phyloP scores from a whole-genome alignment of 1,284 basidiomycete genomes.

The Mrakiaceae sp. region DNA sequence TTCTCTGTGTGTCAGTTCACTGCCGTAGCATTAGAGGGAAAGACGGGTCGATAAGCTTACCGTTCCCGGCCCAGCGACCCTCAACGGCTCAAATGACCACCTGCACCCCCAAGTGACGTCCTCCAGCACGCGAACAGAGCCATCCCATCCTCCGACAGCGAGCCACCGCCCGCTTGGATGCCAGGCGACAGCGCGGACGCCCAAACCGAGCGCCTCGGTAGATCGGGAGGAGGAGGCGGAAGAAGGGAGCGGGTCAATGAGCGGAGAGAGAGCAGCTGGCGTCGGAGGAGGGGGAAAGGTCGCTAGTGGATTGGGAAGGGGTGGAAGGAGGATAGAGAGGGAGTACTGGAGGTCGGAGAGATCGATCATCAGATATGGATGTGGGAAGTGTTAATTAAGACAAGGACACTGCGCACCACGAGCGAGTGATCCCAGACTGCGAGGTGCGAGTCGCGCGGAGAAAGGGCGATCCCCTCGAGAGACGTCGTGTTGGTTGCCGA shows the following conservation, averaged over 20 bases:
- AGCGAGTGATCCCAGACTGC: conserved; percentile 73
- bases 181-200: conserved; percentile 63
- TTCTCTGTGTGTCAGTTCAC: conserved; percentile 36
- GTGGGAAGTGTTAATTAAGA: not conserved
- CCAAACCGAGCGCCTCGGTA: conserved; percentile 42
- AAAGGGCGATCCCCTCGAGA: conserved; percentile 61
- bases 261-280: conserved; percentile 31
- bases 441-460: conserved; percentile 65
- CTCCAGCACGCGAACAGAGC: conserved; percentile 61
- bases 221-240: no score
- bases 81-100: conserved; percentile 49
- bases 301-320: conserved; percentile 50
- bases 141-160: conserved; percentile 69
- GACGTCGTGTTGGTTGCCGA: conserved; percentile 56
- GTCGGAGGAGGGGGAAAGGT: conserved; percentile 48
- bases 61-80: conserved; percentile 42
- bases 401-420: conserved; percentile 44
- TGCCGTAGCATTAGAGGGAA: not conserved
- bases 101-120: conserved; percentile 65
- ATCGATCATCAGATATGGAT: not conserved
- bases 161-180: conserved; percentile 69
- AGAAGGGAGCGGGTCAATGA: no score
- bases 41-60: conserved; percentile 38
- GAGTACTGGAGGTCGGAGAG: conserved; percentile 50
- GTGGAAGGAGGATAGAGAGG: conserved; percentile 57